phyloP scores from a whole-genome alignment of 768 basidiomycete species.

The Auricularia heimuer region DNA sequence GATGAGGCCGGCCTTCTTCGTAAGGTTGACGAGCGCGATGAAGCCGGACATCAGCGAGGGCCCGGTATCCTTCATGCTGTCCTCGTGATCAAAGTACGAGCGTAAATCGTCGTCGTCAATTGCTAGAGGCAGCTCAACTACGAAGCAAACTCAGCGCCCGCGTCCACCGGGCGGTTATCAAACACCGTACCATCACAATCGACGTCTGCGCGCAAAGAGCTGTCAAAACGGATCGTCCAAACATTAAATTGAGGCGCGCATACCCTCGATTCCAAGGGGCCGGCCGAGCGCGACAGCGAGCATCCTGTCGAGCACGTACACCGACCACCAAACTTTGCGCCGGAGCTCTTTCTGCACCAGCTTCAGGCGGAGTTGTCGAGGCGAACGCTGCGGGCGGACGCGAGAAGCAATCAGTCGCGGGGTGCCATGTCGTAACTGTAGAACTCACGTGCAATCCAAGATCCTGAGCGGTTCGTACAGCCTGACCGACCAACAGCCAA shows the following conservation, averaged over 20 bases:
- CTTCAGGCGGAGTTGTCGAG: constrained; percentile 57
- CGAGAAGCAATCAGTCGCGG: constrained; percentile 2
- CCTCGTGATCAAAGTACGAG: constrained; percentile 49
- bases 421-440: too few relatives aligned
- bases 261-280: constrained; percentile 71
- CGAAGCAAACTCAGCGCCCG: too few relatives aligned
- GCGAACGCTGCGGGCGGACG: constrained; percentile 53
- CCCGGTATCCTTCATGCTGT: not conserved
- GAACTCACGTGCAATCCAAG: constrained; percentile 77
- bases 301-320: constrained; percentile 86
- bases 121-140: constrained; percentile 63
- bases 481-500: constrained; percentile 88
- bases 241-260: not conserved
- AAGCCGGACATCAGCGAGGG: constrained; percentile 76
- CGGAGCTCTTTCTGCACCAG: constrained; percentile 82
- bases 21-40: constrained; percentile 63
- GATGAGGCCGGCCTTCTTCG: constrained; percentile 77
- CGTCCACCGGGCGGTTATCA: too few relatives aligned
- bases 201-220: constrained; percentile 27
- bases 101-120: constrained; percentile 72
- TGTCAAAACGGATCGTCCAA: not conserved
- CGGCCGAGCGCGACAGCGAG: constrained; percentile 83
- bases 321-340: constrained; percentile 89
- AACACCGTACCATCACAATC: constrained; percentile 57
- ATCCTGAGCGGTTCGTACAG: constrained; percentile 82